A percentile compares a stretch with the other conserved stretches of the same genome.
These are phyloP conservation scores for Elaeagnus macrophylla DNA, from an alignment of 306 rosid species.

Conservation along the genomic window DNA sequence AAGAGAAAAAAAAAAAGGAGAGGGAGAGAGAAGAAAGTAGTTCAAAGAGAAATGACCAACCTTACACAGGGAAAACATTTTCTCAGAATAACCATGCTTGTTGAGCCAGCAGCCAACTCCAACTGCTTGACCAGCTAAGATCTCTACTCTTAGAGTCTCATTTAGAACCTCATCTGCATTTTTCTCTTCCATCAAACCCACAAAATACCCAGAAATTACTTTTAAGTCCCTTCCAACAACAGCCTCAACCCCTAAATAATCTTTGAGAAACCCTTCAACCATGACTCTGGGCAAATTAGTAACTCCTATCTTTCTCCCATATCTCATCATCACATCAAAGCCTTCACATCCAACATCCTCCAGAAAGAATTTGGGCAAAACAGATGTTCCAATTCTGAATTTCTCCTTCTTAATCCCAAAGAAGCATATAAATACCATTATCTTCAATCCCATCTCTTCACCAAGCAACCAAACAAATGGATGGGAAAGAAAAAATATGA, in stretches of 20 bases:
- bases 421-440: slow-evolving; percentile 55
- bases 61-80: slow-evolving; percentile 37
- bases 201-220: slow-evolving; percentile 43
- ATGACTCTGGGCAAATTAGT: slow-evolving; percentile 52
- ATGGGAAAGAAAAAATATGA: slow-evolving; percentile 38
- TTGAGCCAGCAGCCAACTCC: slow-evolving; percentile 25
- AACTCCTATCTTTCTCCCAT: slow-evolving; percentile 35
- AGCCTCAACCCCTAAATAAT: slow-evolving; percentile 44
- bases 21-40: background rate
- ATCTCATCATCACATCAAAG: slow-evolving; percentile 42
- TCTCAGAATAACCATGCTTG: slow-evolving; percentile 21
- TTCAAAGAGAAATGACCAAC: slow-evolving; percentile 1
- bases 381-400: slow-evolving; percentile 43
- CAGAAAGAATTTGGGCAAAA: slow-evolving; percentile 55
- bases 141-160: slow-evolving; percentile 13
- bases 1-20: background rate
- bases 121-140: background rate
- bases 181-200: slow-evolving; percentile 43
- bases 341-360: slow-evolving; percentile 53
- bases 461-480: slow-evolving; percentile 48
- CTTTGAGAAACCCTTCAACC: slow-evolving; percentile 55
- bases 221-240: slow-evolving; percentile 49
- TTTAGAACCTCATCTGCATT: slow-evolving; percentile 5
- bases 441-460: slow-evolving; percentile 35
- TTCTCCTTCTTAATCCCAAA: slow-evolving; percentile 37